Conservation (phyloP, 345 rosid species). For the Pelargonium nanum region DNA sequence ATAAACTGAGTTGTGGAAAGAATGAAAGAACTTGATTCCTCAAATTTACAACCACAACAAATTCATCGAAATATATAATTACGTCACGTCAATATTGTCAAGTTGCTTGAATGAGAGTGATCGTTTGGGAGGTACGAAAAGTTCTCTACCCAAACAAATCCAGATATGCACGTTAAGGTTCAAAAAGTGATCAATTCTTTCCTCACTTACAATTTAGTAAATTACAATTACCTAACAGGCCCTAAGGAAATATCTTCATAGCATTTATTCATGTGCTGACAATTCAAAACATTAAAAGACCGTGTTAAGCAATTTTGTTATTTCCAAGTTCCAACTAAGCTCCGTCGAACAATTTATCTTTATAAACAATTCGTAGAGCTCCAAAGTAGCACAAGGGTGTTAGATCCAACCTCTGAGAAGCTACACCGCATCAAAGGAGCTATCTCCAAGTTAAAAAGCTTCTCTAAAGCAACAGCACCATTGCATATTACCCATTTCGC, state of each 20-base stretch:
- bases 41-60: neutral
- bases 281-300: neutral
- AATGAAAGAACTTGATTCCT: too few relatives aligned
- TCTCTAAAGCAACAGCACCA: neutral
- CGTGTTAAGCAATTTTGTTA: neutral
- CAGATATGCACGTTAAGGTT: neutral
- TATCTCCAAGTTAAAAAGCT: too few relatives aligned
- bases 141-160: too few relatives aligned
- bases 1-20: neutral
- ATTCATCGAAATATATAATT: neutral
- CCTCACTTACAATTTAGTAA: too few relatives aligned
- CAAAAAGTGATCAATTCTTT: too few relatives aligned
- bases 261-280: neutral
- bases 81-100: neutral
- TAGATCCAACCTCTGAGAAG: neutral
- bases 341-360: neutral
- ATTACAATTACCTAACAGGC: too few relatives aligned
- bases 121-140: too few relatives aligned
- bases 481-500: neutral
- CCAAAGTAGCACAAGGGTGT: neutral
- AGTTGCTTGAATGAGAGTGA: neutral
- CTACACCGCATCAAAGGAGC: neutral
- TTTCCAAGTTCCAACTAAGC: neutral
- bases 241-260: too few relatives aligned
- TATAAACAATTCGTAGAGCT: neutral